Percentiles rank a stretch among this genome's conserved stretches.
phyloP scores from a whole-genome alignment of 2,329 filamentous ascomycete species.

The Xylariales sp. region DNA sequence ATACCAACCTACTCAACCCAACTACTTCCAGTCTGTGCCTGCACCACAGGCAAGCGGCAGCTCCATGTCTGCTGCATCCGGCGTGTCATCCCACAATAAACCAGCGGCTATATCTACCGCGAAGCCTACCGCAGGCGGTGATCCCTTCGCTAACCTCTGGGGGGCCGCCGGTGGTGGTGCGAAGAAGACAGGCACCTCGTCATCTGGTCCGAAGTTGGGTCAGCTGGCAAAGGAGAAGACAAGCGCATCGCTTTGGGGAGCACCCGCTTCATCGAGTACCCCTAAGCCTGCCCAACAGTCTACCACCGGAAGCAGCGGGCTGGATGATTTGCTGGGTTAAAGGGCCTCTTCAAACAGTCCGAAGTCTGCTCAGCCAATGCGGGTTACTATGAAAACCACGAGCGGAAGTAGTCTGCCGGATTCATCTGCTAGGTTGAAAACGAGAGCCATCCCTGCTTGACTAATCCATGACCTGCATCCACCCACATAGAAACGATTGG shows the following conservation, averaged over 20 bases:
- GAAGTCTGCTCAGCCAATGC: too few species aligned
- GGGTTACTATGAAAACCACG: too few species aligned
- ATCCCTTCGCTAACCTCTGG: conserved; percentile 89
- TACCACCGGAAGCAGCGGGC: conserved; percentile 21
- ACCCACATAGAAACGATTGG: too few species aligned
- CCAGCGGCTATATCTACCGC: conserved; percentile 38
- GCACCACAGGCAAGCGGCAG: conserved; percentile 30
- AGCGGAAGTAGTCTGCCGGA: too few species aligned
- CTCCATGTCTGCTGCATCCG: conserved; percentile 12
- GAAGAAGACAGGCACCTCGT: conserved; percentile 64
- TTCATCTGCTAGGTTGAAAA: too few species aligned
- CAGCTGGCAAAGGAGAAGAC: conserved; percentile 98
- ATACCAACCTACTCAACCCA: conserved; percentile 77
- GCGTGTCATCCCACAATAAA: conserved; percentile 38
- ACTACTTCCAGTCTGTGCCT: conserved; percentile 86
- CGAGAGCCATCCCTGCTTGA: too few species aligned
- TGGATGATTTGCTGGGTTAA: conserved; percentile 28
- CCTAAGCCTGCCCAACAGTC: conserved; percentile 19
- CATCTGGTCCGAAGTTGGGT: conserved; percentile 74
- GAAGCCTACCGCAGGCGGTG: conserved; percentile 60
- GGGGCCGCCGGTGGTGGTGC: conserved; percentile 67
- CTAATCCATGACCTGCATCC: too few species aligned
- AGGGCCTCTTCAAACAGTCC: too few species aligned
- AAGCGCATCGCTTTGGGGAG: conserved; percentile 88
- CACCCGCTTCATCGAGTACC: conserved; percentile 41